Percentiles rank a stretch among this genome's conserved stretches.
phyloP scores from a whole-genome alignment of 2,329 filamentous ascomycete species.

The Zymoseptoria ardabiliae region DNA sequence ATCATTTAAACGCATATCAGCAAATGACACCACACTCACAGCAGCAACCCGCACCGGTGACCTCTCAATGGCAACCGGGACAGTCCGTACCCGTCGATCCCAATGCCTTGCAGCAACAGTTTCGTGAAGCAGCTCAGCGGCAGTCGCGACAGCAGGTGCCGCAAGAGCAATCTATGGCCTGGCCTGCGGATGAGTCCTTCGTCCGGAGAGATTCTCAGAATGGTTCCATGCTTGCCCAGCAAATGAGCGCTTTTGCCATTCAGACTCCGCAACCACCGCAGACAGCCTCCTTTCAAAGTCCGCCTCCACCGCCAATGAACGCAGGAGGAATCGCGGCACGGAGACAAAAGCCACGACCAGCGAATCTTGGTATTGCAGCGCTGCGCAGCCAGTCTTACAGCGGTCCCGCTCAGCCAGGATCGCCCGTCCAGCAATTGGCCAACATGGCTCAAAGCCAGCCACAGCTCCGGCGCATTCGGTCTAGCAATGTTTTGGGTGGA shows the following conservation, averaged over 20 bases:
- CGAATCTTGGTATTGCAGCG: conserved; percentile 36
- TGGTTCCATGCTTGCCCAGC: conserved; percentile 27
- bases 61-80: conserved; percentile 31
- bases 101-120: conserved; percentile 27
- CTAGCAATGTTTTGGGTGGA: conserved; percentile 39
- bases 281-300: conserved; percentile 28
- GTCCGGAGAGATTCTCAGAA: conserved; percentile 25
- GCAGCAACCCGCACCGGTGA: conserved; percentile 10
- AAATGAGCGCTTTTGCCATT: conserved; percentile 30
- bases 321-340: conserved; percentile 34
- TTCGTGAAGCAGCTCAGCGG: conserved; percentile 24
- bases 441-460: conserved; percentile 62
- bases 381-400: conserved; percentile 35
- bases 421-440: conserved; percentile 35
- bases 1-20: conserved; percentile 8
- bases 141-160: conserved; percentile 8
- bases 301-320: conserved; percentile 25
- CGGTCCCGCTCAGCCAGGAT: conserved; percentile 33
- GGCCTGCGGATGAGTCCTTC: conserved; percentile 27
- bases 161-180: conserved; percentile 27
- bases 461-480: conserved; percentile 45
- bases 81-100: conserved; percentile 32
- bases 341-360: conserved; percentile 34
- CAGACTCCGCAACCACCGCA: conserved; percentile 26
- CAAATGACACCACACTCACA: conserved; percentile 8